Conservation (phyloP, 768 basidiomycete genomes). For the Hygrocybe punicea region DNA sequence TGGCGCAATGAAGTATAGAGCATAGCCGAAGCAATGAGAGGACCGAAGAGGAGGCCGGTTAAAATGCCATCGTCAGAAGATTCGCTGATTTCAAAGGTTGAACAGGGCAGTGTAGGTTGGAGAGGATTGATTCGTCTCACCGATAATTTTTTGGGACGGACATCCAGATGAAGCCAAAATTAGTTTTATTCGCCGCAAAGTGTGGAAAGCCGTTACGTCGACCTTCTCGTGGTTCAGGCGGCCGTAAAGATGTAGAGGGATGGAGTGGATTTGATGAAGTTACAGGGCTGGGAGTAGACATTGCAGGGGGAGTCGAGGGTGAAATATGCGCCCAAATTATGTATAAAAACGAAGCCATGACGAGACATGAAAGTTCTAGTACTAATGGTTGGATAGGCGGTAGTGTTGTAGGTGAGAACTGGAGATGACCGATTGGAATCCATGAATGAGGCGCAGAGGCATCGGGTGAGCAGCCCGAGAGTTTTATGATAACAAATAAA, state of each 20-base stretch:
- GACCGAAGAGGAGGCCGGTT: conserved; percentile 80
- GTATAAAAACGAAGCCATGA: conserved; percentile 55
- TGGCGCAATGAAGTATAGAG: conserved; percentile 49
- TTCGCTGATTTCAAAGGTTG: conserved; percentile 45
- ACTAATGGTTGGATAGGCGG: conserved; percentile 7
- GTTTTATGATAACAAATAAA: conserved; percentile 50
- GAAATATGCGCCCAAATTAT: conserved; percentile 58
- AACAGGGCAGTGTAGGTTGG: not conserved
- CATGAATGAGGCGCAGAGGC: conserved; percentile 35
- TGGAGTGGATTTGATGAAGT: conserved; percentile 4
- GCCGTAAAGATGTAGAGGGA: conserved; percentile 40
- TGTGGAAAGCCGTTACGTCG: conserved; percentile 28
- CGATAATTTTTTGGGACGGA: conserved; percentile 85
- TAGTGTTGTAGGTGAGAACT: not conserved
- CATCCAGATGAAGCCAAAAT: conserved; percentile 83
- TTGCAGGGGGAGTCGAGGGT: conserved; percentile 29
- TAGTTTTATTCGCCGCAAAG: conserved; percentile 38
- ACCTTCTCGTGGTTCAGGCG: conserved; percentile 44
- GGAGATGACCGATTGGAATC: conserved; percentile 49
- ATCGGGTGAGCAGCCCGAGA: conserved; percentile 35
- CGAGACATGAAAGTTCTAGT: conserved; percentile 58
- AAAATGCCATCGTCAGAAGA: conserved; percentile 82
- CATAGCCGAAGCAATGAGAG: conserved; percentile 71
- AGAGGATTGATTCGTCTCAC: conserved; percentile 33
- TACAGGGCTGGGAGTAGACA: conserved; percentile 1